These are phyloP conservation scores for Lentinula boryana DNA, from an alignment of 768 basidiomycete species.

Conservation along the genomic window DNA sequence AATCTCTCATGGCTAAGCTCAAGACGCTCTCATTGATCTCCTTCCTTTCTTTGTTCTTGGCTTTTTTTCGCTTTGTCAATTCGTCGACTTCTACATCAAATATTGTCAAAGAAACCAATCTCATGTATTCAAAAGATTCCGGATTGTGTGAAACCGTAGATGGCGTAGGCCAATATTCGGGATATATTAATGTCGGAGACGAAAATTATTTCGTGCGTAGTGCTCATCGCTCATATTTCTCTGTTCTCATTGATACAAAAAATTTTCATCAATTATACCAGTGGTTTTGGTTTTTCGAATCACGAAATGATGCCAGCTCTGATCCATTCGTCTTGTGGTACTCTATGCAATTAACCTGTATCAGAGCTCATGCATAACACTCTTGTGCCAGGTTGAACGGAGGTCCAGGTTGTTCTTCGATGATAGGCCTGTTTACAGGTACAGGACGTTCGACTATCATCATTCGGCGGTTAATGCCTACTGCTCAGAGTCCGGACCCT, in stretches of 20 bases:
- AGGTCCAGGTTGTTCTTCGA: conserved; percentile 34
- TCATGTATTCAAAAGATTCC: conserved; percentile 24
- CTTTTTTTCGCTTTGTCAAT: neutral
- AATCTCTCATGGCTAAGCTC: neutral
- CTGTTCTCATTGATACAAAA: neutral
- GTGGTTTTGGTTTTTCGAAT: conserved; percentile 50
- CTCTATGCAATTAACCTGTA: neutral
- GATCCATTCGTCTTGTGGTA: conserved; percentile 42
- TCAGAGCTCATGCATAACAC: neutral
- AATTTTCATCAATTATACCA: conserved; percentile 8
- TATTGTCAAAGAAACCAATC: conserved; percentile 11
- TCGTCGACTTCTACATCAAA: neutral
- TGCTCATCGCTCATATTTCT: neutral
- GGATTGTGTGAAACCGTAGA: conserved; percentile 42
- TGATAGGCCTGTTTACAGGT: conserved; percentile 44
- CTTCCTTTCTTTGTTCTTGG: neutral
- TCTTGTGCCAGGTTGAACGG: conserved; percentile 24
- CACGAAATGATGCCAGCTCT: conserved; percentile 32
- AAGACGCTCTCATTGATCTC: neutral
- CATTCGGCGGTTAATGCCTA: neutral
- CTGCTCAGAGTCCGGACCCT: conserved; percentile 37
- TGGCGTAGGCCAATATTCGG: conserved; percentile 32
- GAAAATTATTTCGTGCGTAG: conserved; percentile 37
- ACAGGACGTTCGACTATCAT: neutral
- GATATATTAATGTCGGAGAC: conserved; percentile 35